A percentile compares a stretch with the other conserved stretches of the same genome.
Evolutionary conservation across 202 grass and related monocot species (phyloP).

Genomic region (Setaria viridis): DNA sequence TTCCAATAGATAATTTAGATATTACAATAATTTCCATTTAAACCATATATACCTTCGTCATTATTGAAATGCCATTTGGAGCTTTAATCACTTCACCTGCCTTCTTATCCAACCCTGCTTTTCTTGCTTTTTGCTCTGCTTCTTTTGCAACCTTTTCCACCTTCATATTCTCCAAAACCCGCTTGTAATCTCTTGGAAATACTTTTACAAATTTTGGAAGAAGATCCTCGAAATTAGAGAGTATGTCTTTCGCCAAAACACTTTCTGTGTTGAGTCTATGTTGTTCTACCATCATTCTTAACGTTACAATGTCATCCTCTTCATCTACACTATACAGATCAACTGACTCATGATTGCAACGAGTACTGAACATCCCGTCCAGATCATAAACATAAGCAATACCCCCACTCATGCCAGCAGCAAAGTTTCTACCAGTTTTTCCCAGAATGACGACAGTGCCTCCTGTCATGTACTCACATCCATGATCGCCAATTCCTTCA

Average conservation of each 20-base stretch:
- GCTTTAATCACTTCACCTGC: constrained; percentile 44
- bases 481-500: constrained; percentile 76
- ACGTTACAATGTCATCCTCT: constrained; percentile 58
- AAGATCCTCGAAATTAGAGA: constrained; percentile 50
- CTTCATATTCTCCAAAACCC: constrained; percentile 56
- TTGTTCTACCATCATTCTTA: constrained; percentile 73
- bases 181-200: constrained; percentile 71
- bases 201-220: constrained; percentile 73
- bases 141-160: constrained; percentile 47
- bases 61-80: constrained; percentile 41
- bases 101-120: constrained; percentile 33
- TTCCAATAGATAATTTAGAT: constrained; percentile 20
- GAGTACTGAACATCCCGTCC: constrained; percentile 55
- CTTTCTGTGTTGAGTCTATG: constrained; percentile 58
- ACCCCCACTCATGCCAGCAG: constrained; percentile 76
- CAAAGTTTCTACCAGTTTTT: constrained; percentile 72
- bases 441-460: constrained; percentile 70
- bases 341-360: constrained; percentile 59
- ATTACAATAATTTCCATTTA: constrained; percentile 5
- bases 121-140: constrained; percentile 42
- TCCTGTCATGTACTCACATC: constrained; percentile 83
- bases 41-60: constrained; percentile 52
- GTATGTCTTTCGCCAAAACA: constrained; percentile 56
- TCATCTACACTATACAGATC: constrained; percentile 57
- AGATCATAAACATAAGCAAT: constrained; percentile 69